Evolutionary conservation across 2,329 filamentous ascomycete genomes (phyloP).

Genomic region (Colletotrichum godetiae): DNA sequence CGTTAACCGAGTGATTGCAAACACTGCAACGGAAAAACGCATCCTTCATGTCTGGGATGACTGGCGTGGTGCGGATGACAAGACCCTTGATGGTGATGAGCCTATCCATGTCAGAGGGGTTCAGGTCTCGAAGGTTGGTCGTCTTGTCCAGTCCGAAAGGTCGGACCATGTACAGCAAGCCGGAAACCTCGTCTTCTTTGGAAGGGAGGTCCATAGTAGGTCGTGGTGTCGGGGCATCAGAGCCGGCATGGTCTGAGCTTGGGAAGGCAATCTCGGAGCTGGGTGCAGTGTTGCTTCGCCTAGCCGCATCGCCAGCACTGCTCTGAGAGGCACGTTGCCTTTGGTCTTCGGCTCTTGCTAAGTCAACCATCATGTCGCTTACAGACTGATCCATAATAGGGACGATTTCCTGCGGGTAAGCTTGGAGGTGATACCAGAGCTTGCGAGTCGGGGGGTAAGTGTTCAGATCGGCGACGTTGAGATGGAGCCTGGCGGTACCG

Average conservation of each 20-base stretch:
- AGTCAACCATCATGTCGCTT: constrained; percentile 92
- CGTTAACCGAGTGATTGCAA: constrained; percentile 90
- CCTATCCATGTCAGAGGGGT: constrained; percentile 88
- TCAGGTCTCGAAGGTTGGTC: constrained; percentile 92
- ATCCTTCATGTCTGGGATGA: constrained; percentile 99
- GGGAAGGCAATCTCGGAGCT: constrained; percentile 84
- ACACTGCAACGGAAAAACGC: constrained; percentile 97
- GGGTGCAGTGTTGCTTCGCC: constrained; percentile 49
- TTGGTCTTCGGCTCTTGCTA: constrained; percentile 84
- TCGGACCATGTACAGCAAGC: constrained; percentile 84
- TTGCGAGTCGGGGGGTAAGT: constrained; percentile 93
- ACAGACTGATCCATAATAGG: constrained; percentile 95
- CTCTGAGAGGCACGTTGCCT: constrained; percentile 73
- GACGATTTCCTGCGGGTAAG: constrained; percentile 95
- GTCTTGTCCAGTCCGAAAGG: constrained; percentile 89
- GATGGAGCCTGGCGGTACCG: constrained; percentile 84
- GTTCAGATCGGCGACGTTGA: constrained; percentile 90
- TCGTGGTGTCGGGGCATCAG: constrained; percentile 49
- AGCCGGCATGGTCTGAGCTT: constrained; percentile 79
- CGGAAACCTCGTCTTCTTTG: constrained; percentile 84
- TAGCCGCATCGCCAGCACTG: constrained; percentile 58
- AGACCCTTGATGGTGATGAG: constrained; percentile 94
- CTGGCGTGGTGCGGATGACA: constrained; percentile 93
- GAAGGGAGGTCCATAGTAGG: constrained; percentile 63
- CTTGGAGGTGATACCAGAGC: constrained; percentile 93